Conservation (phyloP, 2,329 filamentous ascomycete species). For the Apiospora koreana region DNA sequence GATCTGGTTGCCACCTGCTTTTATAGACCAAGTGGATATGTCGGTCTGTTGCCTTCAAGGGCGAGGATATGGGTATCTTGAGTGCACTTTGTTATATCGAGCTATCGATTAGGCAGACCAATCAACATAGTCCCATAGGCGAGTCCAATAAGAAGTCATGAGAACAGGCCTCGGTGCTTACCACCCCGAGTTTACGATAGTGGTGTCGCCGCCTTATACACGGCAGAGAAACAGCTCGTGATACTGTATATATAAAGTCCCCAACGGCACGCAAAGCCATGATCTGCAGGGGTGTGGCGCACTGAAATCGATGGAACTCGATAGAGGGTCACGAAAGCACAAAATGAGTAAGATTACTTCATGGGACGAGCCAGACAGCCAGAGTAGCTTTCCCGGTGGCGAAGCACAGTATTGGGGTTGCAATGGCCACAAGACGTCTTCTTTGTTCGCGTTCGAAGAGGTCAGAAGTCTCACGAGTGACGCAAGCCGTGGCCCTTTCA, state of each 20-base stretch:
- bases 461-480: neutral
- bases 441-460: neutral
- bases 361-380: neutral
- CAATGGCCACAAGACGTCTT: neutral
- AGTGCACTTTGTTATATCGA: neutral
- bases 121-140: neutral
- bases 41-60: neutral
- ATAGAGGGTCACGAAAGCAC: neutral
- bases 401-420: neutral
- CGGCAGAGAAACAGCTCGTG: neutral
- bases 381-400: neutral
- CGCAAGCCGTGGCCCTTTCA: neutral
- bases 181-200: neutral
- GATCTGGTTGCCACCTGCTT: neutral
- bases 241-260: neutral
- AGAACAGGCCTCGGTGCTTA: neutral
- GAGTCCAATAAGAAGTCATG: neutral
- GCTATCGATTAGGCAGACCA: neutral
- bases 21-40: neutral
- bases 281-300: neutral
- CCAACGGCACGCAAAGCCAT: neutral
- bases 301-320: neutral
- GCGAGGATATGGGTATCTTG: neutral
- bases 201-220: neutral
- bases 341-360: neutral